Percentiles rank a stretch among this genome's conserved stretches.
Conservation (phyloP, 768 basidiomycete genomes). For the Epithele typhae region DNA sequence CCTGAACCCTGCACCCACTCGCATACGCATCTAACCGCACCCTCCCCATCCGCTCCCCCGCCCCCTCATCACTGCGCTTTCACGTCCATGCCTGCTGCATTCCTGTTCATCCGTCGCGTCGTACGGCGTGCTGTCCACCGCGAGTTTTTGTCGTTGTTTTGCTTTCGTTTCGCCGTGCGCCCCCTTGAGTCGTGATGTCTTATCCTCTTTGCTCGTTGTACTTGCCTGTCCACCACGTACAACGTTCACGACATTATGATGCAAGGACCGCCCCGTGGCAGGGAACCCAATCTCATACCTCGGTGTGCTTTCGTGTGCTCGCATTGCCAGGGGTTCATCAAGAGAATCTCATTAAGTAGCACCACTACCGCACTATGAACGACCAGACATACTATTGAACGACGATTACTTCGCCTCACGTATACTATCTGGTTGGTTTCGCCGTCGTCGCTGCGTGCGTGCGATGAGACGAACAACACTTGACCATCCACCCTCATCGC, state of each 20-base stretch:
- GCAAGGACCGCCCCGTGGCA: slow-evolving; percentile 12
- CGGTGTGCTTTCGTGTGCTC: too few relatives aligned
- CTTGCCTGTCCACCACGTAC: slow-evolving; percentile 4
- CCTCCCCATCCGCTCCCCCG: not conserved
- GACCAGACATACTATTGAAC: too few relatives aligned
- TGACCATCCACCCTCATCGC: too few relatives aligned
- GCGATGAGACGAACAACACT: too few relatives aligned
- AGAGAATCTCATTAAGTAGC: too few relatives aligned
- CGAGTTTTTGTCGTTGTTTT: slow-evolving; percentile 9
- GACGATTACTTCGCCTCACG: too few relatives aligned
- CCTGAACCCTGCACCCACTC: not conserved
- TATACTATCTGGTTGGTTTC: too few relatives aligned
- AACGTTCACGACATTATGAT: slow-evolving; percentile 11
- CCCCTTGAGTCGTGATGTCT: slow-evolving; percentile 7
- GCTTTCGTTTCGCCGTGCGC: slow-evolving; percentile 18
- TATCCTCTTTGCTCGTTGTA: slow-evolving; percentile 4
- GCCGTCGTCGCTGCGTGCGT: too few relatives aligned
- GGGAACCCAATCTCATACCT: slow-evolving; percentile 10
- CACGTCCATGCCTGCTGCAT: not conserved
- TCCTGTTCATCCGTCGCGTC: slow-evolving; percentile 2
- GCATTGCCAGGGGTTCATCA: too few relatives aligned
- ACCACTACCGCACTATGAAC: too few relatives aligned
- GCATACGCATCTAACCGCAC: slow-evolving; percentile 1
- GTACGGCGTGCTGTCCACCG: not conserved
- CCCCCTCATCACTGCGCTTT: not conserved